Percentiles rank a stretch among this genome's conserved stretches.
These are phyloP conservation scores for Penicillium psychrofluorescens DNA, from an alignment of 495 filamentous ascomycete species.

Conservation along the genomic window DNA sequence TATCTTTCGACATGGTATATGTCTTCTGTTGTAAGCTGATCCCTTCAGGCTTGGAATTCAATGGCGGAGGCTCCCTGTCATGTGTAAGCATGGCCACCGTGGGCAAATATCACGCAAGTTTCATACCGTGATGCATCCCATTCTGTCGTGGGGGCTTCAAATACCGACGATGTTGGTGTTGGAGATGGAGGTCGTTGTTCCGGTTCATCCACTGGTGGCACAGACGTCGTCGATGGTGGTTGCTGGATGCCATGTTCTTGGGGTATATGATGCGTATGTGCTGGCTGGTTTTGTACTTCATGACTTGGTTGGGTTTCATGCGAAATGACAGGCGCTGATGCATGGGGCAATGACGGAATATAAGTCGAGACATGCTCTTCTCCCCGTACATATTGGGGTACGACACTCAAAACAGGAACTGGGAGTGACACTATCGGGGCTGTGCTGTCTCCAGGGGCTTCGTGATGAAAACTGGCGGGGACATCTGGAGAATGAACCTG, in stretches of 20 bases:
- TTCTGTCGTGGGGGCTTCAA: constrained; percentile 47
- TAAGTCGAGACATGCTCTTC: constrained; percentile 35
- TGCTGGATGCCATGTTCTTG: constrained; percentile 11
- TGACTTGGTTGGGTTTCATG: constrained; percentile 3
- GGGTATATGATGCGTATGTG: constrained; percentile 4
- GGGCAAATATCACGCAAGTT: neutral
- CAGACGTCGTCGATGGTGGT: constrained; percentile 31
- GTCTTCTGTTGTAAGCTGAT: constrained; percentile 61
- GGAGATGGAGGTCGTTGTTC: constrained; percentile 29
- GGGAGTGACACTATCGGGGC: neutral
- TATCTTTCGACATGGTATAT: constrained; percentile 71
- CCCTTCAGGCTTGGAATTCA: constrained; percentile 70
- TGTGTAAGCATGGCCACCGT: constrained; percentile 11
- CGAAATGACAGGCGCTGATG: constrained; percentile 3
- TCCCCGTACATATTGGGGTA: constrained; percentile 40
- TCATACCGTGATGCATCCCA: constrained; percentile 64
- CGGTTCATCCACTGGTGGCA: constrained; percentile 18
- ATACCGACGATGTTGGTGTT: constrained; percentile 27
- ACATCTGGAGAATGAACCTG: constrained; percentile 1
- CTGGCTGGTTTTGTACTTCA: constrained; percentile 2
- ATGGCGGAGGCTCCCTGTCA: constrained; percentile 63
- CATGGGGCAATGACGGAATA: constrained; percentile 13
- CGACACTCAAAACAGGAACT: constrained; percentile 25
- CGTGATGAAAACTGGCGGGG: neutral
- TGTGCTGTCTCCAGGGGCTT: too few species aligned